phyloP scores from a whole-genome alignment of 345 rosid species.

The Turnera subulata region DNA sequence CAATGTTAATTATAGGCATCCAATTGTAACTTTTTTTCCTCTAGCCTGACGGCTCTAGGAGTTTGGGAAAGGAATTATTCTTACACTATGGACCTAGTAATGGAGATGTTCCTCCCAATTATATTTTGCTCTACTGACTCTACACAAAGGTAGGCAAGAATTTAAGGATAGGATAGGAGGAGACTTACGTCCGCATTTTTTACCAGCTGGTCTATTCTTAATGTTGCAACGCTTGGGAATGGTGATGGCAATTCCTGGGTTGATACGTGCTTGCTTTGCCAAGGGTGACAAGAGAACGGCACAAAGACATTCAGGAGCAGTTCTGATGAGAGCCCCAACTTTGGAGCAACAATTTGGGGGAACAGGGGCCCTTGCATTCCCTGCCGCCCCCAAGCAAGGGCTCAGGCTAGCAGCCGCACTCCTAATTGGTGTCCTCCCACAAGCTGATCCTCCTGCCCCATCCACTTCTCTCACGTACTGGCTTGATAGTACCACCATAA shows the following conservation, averaged over 20 bases:
- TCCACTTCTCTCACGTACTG: conserved; percentile 11
- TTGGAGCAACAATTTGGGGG: conserved; percentile 69
- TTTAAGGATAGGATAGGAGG: neutral
- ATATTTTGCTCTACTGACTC: too few relatives aligned
- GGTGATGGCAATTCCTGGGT: conserved; percentile 63
- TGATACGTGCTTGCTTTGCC: conserved; percentile 76
- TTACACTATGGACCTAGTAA: too few relatives aligned
- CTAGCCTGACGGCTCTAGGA: neutral
- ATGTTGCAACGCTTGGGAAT: conserved; percentile 86
- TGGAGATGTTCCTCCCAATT: too few relatives aligned
- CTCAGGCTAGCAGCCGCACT: conserved; percentile 66
- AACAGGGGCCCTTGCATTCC: conserved; percentile 44
- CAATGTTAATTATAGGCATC: neutral
- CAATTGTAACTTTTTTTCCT: neutral
- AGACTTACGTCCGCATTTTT: conserved; percentile 76
- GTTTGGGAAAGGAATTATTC: neutral
- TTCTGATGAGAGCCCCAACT: conserved; percentile 52
- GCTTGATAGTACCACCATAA: conserved; percentile 27
- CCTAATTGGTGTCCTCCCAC: conserved; percentile 63
- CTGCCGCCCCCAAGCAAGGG: conserved; percentile 68
- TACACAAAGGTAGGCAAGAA: neutral
- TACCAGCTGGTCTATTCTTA: conserved; percentile 59
- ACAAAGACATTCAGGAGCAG: conserved; percentile 75
- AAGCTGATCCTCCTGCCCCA: conserved; percentile 65
- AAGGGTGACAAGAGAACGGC: conserved; percentile 71